Conservation (phyloP, 768 basidiomycete genomes). For the Kwoniella heveanensis region DNA sequence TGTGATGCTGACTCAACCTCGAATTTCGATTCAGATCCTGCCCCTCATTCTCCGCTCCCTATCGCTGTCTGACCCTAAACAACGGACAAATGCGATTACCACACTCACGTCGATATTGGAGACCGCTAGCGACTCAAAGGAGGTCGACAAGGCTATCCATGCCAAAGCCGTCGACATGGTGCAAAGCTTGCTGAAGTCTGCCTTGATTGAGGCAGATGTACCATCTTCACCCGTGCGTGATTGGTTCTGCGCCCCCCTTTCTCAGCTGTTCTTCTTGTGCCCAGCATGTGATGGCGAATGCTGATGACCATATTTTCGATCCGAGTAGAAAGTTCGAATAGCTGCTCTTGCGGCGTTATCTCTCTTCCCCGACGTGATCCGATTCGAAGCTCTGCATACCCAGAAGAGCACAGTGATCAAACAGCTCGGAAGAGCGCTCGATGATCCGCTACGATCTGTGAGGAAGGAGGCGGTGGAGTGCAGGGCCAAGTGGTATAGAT, state of each 20-base stretch:
- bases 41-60: conserved; percentile 85
- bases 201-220: conserved; percentile 18
- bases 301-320: too few relatives aligned
- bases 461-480: conserved; percentile 88
- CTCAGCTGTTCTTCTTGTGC: too few relatives aligned
- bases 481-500: conserved; percentile 58
- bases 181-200: conserved; percentile 69
- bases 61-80: conserved; percentile 70
- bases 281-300: conserved; percentile 3
- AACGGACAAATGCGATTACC: conserved; percentile 78
- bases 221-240: conserved; percentile 38
- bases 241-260: too few relatives aligned
- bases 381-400: conserved; percentile 81
- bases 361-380: conserved; percentile 71
- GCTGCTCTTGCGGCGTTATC: conserved; percentile 75
- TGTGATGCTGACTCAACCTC: neutral
- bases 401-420: conserved; percentile 72
- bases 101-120: conserved; percentile 73
- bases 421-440: conserved; percentile 72
- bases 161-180: conserved; percentile 74
- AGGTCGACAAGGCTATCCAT: conserved; percentile 59
- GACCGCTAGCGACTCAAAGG: conserved; percentile 57
- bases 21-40: conserved; percentile 65
- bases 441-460: conserved; percentile 84
- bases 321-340: conserved; percentile 69